These are phyloP conservation scores for Debaryomyces coudertii DNA, from an alignment of 1,139 yeast species.

Conservation along the genomic window DNA sequence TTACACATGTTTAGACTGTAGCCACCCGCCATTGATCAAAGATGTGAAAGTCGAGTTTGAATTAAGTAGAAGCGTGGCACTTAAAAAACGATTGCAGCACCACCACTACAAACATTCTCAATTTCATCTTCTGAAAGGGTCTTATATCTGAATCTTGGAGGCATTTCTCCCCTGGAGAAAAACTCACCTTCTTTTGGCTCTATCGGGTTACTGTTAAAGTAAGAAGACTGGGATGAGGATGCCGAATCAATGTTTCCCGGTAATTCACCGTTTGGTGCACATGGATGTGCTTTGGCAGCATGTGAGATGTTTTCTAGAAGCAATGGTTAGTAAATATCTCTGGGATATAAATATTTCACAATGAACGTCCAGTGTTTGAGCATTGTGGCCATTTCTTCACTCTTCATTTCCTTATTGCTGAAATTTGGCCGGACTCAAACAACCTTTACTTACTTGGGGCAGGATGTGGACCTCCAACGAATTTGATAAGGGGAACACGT, in stretches of 20 bases:
- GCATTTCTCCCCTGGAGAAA: slow-evolving; percentile 64
- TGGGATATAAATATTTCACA: background rate
- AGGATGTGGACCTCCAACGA: slow-evolving; percentile 64
- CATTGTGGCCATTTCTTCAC: background rate
- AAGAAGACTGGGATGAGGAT: slow-evolving; percentile 17
- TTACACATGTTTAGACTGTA: background rate
- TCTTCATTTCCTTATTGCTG: background rate
- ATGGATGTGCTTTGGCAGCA: slow-evolving; percentile 45
- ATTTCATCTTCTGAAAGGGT: slow-evolving; percentile 67
- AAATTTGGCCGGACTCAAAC: slow-evolving; percentile 8
- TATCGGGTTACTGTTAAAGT: slow-evolving; percentile 36
- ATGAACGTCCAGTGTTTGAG: background rate
- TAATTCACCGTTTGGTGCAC: slow-evolving; percentile 53
- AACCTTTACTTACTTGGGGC: slow-evolving; percentile 42
- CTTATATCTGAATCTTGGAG: slow-evolving; percentile 69
- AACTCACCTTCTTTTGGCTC: slow-evolving; percentile 52
- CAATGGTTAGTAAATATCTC: slow-evolving; percentile 25
- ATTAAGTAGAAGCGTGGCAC: background rate
- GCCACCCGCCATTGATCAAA: background rate
- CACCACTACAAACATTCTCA: slow-evolving; percentile 75
- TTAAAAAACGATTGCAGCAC: slow-evolving; percentile 58
- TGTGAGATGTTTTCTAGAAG: slow-evolving; percentile 26
- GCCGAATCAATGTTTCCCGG: slow-evolving; percentile 41
- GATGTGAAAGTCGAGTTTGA: background rate
- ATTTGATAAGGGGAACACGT: slow-evolving; percentile 61